Evolutionary conservation across 306 rosid species (phyloP), one percentile per base, ranked within the genome.

Genomic region (Myrica gale): DNA sequence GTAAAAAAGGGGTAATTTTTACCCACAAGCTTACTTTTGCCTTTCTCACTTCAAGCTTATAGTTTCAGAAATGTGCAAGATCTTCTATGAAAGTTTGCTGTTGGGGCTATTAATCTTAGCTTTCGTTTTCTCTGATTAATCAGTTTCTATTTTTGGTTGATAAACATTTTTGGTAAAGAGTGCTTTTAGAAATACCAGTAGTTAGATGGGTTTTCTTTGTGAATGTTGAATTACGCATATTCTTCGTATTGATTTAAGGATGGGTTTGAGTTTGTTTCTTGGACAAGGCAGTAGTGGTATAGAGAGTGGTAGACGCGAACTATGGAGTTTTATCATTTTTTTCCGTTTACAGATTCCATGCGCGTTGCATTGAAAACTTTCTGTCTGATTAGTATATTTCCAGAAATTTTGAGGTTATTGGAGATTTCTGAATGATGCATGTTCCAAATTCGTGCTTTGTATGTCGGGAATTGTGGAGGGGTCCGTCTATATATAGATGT

Each of bases 1-100:
- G 2, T 2, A 17, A 7, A 39, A 41, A 41, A 43, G 4, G 26
- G 15, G 74, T 73, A 5, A 37, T 17, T 37, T 69, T 43, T 15
- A 46, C 69, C 71, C 2, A 7, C 16, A 39, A 44, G 19, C 62
- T 52, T 23, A 37, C 42, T 52, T 50, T 32, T 71, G 17, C 53
- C 7, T 58, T 20, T 53, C 47, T 47, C 9, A 50, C 58, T 7
- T 44, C 13, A 37, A 65, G 10, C 26, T 69, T 76, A 17, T 44
- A 1, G 39, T 21, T 73, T 55, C 20, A 57, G 13, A 56, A 81
- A 48, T 81, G 76, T 71, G 68, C 16, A 75, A 79, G 86, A 83
- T 87, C 81, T 78, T 69, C 57, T 74, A 3, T 78, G 4, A 71
- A 13, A 48, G 78, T 63, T 61, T 45, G 21, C 80, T 39, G 4